Base-by-base conservation (phyloP, 805 yeast species). In the Kluyveromyces wickerhamii region DNA sequence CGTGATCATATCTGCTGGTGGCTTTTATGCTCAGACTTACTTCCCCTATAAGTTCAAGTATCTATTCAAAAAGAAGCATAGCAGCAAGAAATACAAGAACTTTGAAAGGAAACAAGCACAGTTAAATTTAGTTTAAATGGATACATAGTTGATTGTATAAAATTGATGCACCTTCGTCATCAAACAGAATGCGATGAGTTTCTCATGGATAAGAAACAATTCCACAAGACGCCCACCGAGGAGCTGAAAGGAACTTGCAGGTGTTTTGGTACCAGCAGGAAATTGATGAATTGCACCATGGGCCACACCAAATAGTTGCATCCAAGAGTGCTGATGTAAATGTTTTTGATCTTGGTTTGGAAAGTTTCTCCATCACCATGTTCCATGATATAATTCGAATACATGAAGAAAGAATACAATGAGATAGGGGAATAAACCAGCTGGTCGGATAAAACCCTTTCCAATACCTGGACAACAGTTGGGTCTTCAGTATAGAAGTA, bases 221-320 rank as follows among this genome's bases (percentile, higher is more conserved):
- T 89, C 97, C 98, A 89, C 23, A 89, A 62, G 13, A 89, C 94
- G 19, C 95, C 89, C 5, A 92, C 66, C 13, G 83, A 65, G 7
- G 92, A 80, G 36, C 94, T 79, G 55, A 92, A 89, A 0, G 96
- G 96, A 4, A 89, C 94, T 58, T 89, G 97, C 45, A 77, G 72
- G 40, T 67, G 67, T 39, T 74, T 66, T 1, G 89, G 89, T 58
- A 83, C 71, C 2, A 79, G 51, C 36, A 79, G 63, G 46, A 83
- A 83, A 48, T 83, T 83, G 43, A 82, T 63, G 42, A 83, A 77
- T 48, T 83, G 94, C 14, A 81, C 87, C 7, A 83, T 73, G 35
- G 85, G 83, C 94, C 94, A 83, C n/a, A 83, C 72, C 39, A 79
- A 62, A 52, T 74, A 79, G 49, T 81, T 82, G 39, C 74, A 74